phyloP scores from a whole-genome alignment of 2,329 filamentous ascomycete species.

The Scytalidium sp. region DNA sequence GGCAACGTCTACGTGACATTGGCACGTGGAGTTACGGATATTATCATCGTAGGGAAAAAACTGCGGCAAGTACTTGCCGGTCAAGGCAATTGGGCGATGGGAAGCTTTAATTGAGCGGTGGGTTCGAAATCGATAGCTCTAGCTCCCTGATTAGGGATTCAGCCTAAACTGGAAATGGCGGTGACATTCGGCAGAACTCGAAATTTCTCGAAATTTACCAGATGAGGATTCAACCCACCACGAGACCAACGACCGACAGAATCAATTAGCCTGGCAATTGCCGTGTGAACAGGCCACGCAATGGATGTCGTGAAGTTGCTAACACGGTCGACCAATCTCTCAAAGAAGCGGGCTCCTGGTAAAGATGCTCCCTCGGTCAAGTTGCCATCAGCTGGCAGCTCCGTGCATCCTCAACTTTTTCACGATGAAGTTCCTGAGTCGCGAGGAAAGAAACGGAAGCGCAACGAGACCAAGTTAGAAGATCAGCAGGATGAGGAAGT shows the following conservation, averaged over 20 bases:
- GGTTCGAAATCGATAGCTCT: background rate
- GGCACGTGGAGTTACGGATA: too few species aligned
- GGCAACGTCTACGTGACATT: too few species aligned
- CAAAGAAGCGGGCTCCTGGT: constrained; percentile 27
- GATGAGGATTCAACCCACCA: background rate
- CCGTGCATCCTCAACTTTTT: constrained; percentile 67
- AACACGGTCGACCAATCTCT: constrained; percentile 64
- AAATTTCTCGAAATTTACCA: background rate
- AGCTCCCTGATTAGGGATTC: background rate
- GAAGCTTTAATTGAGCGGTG: too few species aligned
- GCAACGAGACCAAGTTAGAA: constrained; percentile 32
- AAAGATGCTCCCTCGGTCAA: constrained; percentile 35
- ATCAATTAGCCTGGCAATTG: too few species aligned
- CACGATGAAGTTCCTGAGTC: constrained; percentile 47
- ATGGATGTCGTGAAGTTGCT: constrained; percentile 69
- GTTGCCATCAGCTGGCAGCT: constrained; percentile 63
- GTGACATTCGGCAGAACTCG: background rate
- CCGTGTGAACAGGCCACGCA: background rate
- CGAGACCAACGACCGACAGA: background rate
- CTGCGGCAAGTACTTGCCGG: too few species aligned
- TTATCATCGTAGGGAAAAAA: too few species aligned
- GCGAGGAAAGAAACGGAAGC: constrained; percentile 54
- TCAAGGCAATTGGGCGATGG: too few species aligned
- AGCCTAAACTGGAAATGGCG: background rate
- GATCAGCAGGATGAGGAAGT: constrained; percentile 34